Percentiles rank a stretch among this genome's conserved stretches.
Evolutionary conservation across 1,139 yeast species (phyloP).

Genomic region (Suhomyces bolitotheri): DNA sequence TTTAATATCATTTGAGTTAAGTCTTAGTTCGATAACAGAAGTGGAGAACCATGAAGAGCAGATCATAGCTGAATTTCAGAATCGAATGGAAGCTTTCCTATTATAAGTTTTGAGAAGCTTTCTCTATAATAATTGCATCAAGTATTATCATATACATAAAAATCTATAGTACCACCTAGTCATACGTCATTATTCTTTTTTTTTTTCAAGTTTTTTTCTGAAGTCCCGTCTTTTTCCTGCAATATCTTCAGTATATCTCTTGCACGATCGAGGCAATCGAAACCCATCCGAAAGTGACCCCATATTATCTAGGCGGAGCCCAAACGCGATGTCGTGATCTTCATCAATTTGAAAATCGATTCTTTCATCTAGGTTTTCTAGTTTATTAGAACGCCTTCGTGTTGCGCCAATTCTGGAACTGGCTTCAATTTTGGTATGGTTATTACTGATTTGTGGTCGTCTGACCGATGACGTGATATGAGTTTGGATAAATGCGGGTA

Average conservation of each 20-base stretch:
- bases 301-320: conserved; percentile 5
- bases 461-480: background rate
- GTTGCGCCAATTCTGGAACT: background rate
- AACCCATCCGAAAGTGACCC: conserved; percentile 8
- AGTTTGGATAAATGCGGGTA: background rate
- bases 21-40: too few species aligned
- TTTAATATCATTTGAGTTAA: too few species aligned
- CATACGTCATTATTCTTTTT: conserved; percentile 1
- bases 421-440: background rate
- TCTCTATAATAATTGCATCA: background rate
- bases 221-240: background rate
- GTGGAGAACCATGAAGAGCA: background rate
- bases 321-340: conserved; percentile 7
- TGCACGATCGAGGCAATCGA: conserved; percentile 7
- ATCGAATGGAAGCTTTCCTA: background rate
- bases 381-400: background rate
- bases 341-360: conserved; percentile 2
- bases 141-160: background rate
- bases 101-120: background rate
- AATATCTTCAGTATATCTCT: conserved; percentile 1
- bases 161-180: too few species aligned
- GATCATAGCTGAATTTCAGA: background rate
- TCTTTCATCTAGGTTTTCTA: background rate
- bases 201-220: conserved; percentile 1
- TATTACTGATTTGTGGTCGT: too few species aligned